Conservation (phyloP, 148 eudicot genomes). For the Chenopodium quinoa region DNA sequence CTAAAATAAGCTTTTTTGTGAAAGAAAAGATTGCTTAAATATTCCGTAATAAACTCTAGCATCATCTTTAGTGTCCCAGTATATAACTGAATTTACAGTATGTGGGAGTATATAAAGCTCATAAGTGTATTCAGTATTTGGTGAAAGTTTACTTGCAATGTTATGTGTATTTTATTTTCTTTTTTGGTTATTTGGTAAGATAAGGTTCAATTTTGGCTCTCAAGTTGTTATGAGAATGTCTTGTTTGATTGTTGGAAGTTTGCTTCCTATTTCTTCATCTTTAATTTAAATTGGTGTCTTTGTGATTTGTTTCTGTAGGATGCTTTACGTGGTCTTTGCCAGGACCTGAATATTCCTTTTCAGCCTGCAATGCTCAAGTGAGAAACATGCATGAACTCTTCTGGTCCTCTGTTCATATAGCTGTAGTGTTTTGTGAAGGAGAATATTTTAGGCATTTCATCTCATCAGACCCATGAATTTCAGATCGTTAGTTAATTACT, state of each 20-base stretch:
- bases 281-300: neutral
- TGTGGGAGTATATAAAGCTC: neutral
- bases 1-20: neutral
- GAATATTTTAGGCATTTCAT: neutral
- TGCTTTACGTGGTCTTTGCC: slow-evolving; percentile 76
- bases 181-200: neutral
- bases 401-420: slow-evolving; percentile 5
- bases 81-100: neutral
- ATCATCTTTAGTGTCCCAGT: neutral
- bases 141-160: neutral
- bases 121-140: neutral
- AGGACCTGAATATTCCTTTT: slow-evolving; percentile 79
- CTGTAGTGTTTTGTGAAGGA: neutral
- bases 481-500: neutral
- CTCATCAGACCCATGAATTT: neutral
- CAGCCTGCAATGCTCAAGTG: slow-evolving; percentile 90
- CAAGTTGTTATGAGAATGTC: neutral
- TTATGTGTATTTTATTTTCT: neutral
- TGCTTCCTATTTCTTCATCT: neutral
- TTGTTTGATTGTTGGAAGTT: neutral
- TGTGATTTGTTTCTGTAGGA: slow-evolving; percentile 42
- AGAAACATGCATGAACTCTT: slow-evolving; percentile 10
- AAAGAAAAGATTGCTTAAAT: neutral
- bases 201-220: neutral
- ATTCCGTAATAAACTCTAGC: neutral